Evolutionary conservation across 202 grass and related monocot species (phyloP).

Genomic region (Digitaria exilis): DNA sequence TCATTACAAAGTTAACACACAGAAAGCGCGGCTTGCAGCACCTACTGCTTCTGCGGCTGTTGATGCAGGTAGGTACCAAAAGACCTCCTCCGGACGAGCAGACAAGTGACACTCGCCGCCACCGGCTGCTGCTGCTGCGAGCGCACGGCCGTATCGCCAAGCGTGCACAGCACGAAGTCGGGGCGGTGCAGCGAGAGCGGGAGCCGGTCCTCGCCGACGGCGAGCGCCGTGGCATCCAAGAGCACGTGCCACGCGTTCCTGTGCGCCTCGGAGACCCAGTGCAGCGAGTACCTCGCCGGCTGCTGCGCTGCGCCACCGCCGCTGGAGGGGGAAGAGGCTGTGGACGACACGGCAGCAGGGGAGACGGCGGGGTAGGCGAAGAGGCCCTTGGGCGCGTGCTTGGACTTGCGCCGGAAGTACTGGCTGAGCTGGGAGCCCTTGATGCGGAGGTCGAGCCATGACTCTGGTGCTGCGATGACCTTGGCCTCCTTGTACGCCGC

Average conservation of each 20-base stretch:
- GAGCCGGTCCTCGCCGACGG: constrained; percentile 55
- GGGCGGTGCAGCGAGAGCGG: constrained; percentile 68
- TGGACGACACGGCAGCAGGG: background rate
- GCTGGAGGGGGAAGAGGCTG: background rate
- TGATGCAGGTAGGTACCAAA: constrained; percentile 38
- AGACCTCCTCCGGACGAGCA: constrained; percentile 58
- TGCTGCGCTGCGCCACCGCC: background rate
- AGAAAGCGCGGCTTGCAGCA: too few relatives aligned
- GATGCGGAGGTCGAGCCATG: constrained; percentile 72
- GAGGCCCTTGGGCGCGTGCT: constrained; percentile 69
- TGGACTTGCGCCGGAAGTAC: constrained; percentile 78
- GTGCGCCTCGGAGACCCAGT: constrained; percentile 77
- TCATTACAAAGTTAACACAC: background rate
- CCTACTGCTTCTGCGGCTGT: background rate
- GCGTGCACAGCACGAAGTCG: constrained; percentile 61
- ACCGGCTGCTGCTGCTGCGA: background rate
- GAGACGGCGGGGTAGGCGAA: constrained; percentile 66
- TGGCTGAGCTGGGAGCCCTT: constrained; percentile 83
- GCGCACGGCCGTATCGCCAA: constrained; percentile 28
- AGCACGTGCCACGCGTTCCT: constrained; percentile 74
- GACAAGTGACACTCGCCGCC: constrained; percentile 46
- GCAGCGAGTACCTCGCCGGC: constrained; percentile 54
- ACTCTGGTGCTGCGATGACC: constrained; percentile 63
- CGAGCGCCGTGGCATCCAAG: constrained; percentile 58
- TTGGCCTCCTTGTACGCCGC: constrained; percentile 70